A percentile compares a stretch with the other conserved stretches of the same genome.
Evolutionary conservation across 78 protist genomes (phyloP).

Genomic region (Guillardia theta): DNA sequence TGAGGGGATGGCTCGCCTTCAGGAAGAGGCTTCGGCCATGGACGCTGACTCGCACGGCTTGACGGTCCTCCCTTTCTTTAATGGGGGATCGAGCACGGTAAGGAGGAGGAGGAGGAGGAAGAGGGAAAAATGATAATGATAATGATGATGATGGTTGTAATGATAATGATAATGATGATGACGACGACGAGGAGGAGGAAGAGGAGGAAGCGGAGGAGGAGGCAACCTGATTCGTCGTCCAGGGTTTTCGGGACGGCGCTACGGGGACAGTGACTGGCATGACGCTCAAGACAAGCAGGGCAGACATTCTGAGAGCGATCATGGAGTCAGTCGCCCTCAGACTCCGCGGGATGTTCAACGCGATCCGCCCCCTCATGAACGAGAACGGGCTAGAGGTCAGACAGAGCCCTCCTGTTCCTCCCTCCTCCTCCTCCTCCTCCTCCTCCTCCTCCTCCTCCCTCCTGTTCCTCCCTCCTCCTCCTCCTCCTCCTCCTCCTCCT

Average conservation of each 20-base stretch:
- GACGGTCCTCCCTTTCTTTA: neutral
- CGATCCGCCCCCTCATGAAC: neutral
- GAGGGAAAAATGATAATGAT: no score
- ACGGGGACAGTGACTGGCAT: neutral
- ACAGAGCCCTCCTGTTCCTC: neutral
- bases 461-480: neutral
- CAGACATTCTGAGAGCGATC: neutral
- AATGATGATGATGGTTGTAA: no score
- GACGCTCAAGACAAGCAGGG: neutral
- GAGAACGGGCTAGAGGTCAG: neutral
- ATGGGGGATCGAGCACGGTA: neutral
- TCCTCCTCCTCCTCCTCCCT: neutral
- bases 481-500: neutral
- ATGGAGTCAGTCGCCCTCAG: neutral
- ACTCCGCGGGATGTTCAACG: neutral
- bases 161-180: no score
- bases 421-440: neutral
- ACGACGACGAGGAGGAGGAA: no score
- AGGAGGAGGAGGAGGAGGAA: no score
- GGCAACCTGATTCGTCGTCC: no score
- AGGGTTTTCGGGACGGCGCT: neutral
- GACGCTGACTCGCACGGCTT: constrained; percentile 4
- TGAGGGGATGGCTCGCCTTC: neutral
- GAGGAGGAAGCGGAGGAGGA: no score
- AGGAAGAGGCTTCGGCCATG: neutral